Evolutionary conservation across 179 eudicot species (phyloP), one percentile per base, ranked within the genome.

Genomic region (Beta macrorhiza): DNA sequence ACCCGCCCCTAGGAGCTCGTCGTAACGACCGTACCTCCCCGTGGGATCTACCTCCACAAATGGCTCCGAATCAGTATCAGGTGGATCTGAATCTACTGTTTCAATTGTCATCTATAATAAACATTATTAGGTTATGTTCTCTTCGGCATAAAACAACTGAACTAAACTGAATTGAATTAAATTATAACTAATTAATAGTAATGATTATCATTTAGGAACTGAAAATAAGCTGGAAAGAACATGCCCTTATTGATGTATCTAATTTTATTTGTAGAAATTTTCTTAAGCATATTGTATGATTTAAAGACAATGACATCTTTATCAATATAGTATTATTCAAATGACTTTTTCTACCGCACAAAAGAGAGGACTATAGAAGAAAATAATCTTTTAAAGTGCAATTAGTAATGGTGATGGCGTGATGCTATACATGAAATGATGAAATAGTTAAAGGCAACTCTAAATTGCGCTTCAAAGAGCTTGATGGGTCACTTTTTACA

Each of bases 21-120:
- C 49, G 81, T 92, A 92, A 14, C 97, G 89, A 7, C 97, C 97
- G 62, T 91, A 92, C 70, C 97, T 75, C 9, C 94, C 91, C 0
- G 91, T 90, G 5, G 97, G 92, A 59, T 92, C 97, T 29, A 92
- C 85, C 81, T 91, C 97, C 47, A 86, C 85, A n/a, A 91, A 91
- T 0, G 88, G 79, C 91, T 92, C 94, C 51, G 79, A 81, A 29
- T 87, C 89, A 20, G 25, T 29, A 68, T 86, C 85, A 10, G 74
- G 86, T 16, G 83, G 80, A 42, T 90, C 93, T 0, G 83, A 73
- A 11, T 86, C 85, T 72, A 78, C 82, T 63, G 80, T 82, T 7
- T 91, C 87, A 85, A 91, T 83, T 85, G 73, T 15, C 85, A 83
- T 83, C 82, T 83, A 57, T 49, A 1, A 0, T 37, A 53, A 7